Base-by-base conservation (phyloP, 306 rosid genomes). In the Fragaria vesca region DNA sequence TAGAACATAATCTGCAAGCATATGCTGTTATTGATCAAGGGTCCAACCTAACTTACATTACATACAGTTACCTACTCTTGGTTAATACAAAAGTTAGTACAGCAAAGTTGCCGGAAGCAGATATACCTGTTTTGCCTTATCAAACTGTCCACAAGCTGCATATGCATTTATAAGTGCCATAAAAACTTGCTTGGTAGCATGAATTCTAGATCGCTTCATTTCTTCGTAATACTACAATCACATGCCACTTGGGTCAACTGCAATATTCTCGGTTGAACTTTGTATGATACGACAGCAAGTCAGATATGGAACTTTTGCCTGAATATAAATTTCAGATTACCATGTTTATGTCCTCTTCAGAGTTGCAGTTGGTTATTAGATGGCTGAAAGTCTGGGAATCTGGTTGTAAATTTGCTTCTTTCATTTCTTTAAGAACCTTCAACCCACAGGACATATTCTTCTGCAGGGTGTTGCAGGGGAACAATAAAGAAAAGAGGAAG, bases 101-200 rank as follows among this genome's bases (percentile, higher is more conserved):
- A 75, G 67, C 34, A 78, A 80, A 71, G 69, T 83, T 17, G 67
- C 34, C 61, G 55, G 76, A 43, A 69, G 69, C 52, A 63, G 8
- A 66, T 73, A 71, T 84, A 95, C 98, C 97, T 89, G 89, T 87
- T 91, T 92, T 84, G 96, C 98, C 86, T 88, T 91, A 83, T 92
- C 93, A 78, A 86, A 85, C 66, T 88, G 88, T 75, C 98, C 98
- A 77, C 85, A 84, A 72, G 83, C 77, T 73, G 93, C 91, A 81
- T 91, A 95, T 46, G 93, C 91, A 85, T 85, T 86, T 76, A 95
- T 36, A 63, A 92, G 96, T 65, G 97, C 89, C 88, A 91, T 84
- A 81, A 69, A 89, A 87, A 87, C 15, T 5, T 87, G 89, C 80
- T 85, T 92, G 8, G 93, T 84, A 10, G 21, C 51, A 60, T 51